Conservation (phyloP, 768 basidiomycete species). For the Cystofilobasidium bisporidii region DNA sequence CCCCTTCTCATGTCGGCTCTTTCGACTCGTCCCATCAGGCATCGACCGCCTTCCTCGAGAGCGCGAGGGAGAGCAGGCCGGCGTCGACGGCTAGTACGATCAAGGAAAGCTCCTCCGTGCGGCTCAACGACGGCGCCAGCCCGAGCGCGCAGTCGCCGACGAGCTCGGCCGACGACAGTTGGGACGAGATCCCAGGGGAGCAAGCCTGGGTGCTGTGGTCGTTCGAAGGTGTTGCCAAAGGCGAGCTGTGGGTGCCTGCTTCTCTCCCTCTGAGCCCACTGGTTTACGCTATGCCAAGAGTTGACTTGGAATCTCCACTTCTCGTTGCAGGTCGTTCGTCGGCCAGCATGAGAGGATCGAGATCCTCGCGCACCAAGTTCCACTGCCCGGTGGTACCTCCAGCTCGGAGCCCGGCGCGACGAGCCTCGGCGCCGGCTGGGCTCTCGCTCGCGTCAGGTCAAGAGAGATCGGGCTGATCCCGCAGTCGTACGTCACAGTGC, state of each 20-base stretch:
- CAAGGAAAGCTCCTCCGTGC: not conserved
- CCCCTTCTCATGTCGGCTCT: not conserved
- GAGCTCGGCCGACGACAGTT: not conserved
- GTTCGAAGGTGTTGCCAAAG: slow-evolving; percentile 13
- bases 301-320: not conserved
- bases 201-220: slow-evolving; percentile 20
- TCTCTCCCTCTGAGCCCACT: not conserved
- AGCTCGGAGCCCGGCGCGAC: not conserved
- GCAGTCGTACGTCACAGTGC: slow-evolving; percentile 16
- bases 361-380: not conserved
- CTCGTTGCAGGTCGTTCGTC: slow-evolving; percentile 3
- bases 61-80: not conserved
- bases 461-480: slow-evolving; percentile 24
- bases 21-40: slow-evolving; percentile 11
- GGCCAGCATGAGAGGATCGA: not conserved
- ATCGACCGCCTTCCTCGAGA: not conserved
- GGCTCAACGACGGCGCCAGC: too few relatives aligned
- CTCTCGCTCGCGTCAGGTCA: slow-evolving; percentile 9
- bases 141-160: not conserved
- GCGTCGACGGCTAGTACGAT: not conserved
- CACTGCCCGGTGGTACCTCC: too few relatives aligned
- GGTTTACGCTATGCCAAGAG: too few relatives aligned
- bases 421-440: slow-evolving; percentile 19
- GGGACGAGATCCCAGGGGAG: slow-evolving; percentile 3
- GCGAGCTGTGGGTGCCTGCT: slow-evolving; percentile 22